Evolutionary conservation across 2,329 filamentous ascomycete genomes (phyloP), one percentile per base, ranked within the genome.

Genomic region (Apiospora koreana): DNA sequence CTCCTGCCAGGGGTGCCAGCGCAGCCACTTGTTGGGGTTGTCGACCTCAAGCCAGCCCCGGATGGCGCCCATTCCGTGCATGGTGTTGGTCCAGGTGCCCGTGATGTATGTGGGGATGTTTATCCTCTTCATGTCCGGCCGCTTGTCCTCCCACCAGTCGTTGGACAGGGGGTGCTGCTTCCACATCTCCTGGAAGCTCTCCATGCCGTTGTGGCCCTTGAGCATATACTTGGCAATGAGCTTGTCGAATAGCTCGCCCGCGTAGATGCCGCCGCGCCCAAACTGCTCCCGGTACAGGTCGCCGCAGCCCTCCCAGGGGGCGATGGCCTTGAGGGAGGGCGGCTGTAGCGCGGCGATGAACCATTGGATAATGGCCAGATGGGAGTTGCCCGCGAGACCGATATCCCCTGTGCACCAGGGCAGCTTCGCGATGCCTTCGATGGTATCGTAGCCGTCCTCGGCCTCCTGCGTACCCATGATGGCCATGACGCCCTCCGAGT

Each of bases 11-110:
- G 76, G 75, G 64, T 77, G 75, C 75, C 76, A 80, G 0, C 78
- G 78, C 28, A 83, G 76, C 82, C 81, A 83, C 71, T 83, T 83
- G 18, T 82, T 70, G 14, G 79, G 74, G n/a, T 76, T 73, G 1
- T 75, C 71, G 16, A 82, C 73, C 66, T 81, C 74, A 45, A 80
- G 69, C 75, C 77, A 84, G 9, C 76, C 82, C 18, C 79, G 69
- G 41, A 74, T 69, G 18, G 54, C 54, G 10, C 72, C 72, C 67
- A 71, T 67, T 8, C 69, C 69, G 54, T 74, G 72, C 65, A 74
- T 65, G 31, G 66, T 69, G 38, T 71, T 73, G n/a, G 72, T 72
- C 58, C 69, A 74, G 5, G 70, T 73, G 16, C 69, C 72, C 16
- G 67, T 70, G 31, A 74, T 73, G 48, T 74, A 74, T 2, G 71